Evolutionary conservation across 768 basidiomycete genomes (phyloP), one percentile per base, ranked within the genome.

Genomic region (Termitomyces heimii): DNA sequence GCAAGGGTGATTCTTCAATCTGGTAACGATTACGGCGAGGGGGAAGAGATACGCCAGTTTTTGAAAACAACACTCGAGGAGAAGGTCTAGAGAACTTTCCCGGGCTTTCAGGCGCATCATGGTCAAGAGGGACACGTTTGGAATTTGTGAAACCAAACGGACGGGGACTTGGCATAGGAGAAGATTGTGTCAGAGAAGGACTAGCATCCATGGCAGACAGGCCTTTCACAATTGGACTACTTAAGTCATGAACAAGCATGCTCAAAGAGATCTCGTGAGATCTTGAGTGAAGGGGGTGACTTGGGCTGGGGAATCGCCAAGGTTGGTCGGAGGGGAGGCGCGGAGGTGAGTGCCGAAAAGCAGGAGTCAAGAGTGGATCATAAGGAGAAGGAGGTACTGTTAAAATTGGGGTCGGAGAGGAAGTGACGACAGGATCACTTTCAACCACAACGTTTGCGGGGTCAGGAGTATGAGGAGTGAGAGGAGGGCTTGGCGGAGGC

Each of bases 231-330:
- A 75, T 59, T 18, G 79, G 83, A 60, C 82, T 87, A 10, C 74
- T 70, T 20, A 75, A 71, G 35, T 80, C 81, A 16, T 76, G 77
- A 42, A 82, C 77, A 29, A 89, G 73, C 79, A 86, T 82, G 54
- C 81, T 79, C 44, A 92, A 72, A 31, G 85, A 85, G 18, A 88
- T 65, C 56, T 89, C 85, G 35, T 82, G 80, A 16, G 82, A 77
- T 39, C 71, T 77, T 18, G 82, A 84, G 68, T 89, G 85, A 42
- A 90, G 70, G 1, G 88, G 88, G 64, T 92, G 88, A 56, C 85
- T 88, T 12, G 88, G 88, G 63, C 88, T 91, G 8, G 86, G 83
- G 65, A 84, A 89, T 37, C 87, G 82, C 89, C 89, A 92, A 3
- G 89, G 89, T 58, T 90, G 89, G 63, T 89, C 85, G 18, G 85